Evolutionary conservation across 1,284 basidiomycete genomes (phyloP).

Genomic region (Xerocomus amazonicus): DNA sequence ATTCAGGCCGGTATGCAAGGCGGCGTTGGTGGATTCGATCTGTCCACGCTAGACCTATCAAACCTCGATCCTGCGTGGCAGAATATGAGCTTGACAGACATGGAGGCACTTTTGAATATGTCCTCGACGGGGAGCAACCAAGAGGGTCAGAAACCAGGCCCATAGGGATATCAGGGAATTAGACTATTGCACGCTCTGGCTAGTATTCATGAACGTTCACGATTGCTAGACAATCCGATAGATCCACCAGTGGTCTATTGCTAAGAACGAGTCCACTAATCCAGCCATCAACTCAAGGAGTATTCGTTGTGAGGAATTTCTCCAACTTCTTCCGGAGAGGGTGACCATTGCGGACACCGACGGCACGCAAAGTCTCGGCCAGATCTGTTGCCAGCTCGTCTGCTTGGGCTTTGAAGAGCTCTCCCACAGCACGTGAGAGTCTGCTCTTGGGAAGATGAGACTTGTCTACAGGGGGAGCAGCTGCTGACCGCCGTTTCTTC

Average conservation of each 20-base stretch:
- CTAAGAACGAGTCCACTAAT: not conserved
- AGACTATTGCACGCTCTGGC: not conserved
- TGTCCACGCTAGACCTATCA: constrained; percentile 43
- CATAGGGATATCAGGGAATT: constrained; percentile 7
- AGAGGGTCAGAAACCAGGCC: constrained; percentile 27
- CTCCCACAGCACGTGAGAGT: constrained; percentile 61
- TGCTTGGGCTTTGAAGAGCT: constrained; percentile 53
- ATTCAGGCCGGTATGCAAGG: constrained; percentile 15
- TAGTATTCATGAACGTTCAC: constrained; percentile 1
- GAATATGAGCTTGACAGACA: constrained; percentile 33
- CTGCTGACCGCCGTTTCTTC: constrained; percentile 42
- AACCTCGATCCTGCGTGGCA: constrained; percentile 38
- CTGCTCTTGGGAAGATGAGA: constrained; percentile 55
- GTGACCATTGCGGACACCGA: constrained; percentile 60
- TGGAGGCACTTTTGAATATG: constrained; percentile 32
- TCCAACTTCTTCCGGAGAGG: constrained; percentile 62
- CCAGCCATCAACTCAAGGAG: constrained; percentile 6
- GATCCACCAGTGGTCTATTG: constrained; percentile 7
- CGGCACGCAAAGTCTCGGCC: constrained; percentile 45
- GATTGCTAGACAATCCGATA: constrained; percentile 1
- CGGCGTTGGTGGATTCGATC: constrained; percentile 33
- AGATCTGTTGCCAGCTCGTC: constrained; percentile 53
- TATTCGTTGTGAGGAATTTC: constrained; percentile 39
- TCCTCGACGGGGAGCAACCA: constrained; percentile 20
- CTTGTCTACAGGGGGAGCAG: constrained; percentile 31